These are phyloP conservation scores for Backusella morwellensis DNA, from an alignment of 192 early-diverging fungal genomes.

Conservation along the genomic window DNA sequence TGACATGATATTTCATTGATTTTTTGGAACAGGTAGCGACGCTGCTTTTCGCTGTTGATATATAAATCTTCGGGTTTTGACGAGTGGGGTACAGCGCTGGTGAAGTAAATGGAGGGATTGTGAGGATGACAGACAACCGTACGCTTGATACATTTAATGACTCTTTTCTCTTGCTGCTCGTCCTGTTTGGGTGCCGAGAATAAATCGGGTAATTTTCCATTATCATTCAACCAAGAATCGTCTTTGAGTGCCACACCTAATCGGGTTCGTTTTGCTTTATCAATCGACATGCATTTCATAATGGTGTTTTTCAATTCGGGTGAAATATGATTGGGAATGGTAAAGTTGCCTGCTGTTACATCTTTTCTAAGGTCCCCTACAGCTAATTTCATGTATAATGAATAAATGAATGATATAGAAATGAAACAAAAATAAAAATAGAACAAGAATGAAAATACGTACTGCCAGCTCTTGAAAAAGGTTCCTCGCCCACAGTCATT, in stretches of 20 bases:
- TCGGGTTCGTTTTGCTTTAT: conserved; percentile 38
- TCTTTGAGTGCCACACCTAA: conserved; percentile 39
- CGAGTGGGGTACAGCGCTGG: conserved; percentile 19
- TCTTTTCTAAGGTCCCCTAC: conserved; percentile 51
- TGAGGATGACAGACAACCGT: conserved; percentile 31
- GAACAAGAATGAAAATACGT: conserved; percentile 1
- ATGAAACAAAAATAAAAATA: not conserved
- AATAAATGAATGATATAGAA: not conserved
- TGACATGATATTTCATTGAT: conserved; percentile 17
- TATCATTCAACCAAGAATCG: conserved; percentile 47
- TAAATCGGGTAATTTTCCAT: conserved; percentile 23
- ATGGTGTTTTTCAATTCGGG: conserved; percentile 38
- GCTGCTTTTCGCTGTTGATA: conserved; percentile 16
- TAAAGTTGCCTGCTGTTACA: conserved; percentile 40
- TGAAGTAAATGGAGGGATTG: conserved; percentile 31
- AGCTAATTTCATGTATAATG: conserved; percentile 15
- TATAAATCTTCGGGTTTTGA: conserved; percentile 20
- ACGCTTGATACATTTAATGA: conserved; percentile 7
- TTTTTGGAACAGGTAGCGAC: conserved; percentile 27
- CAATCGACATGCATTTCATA: conserved; percentile 41
- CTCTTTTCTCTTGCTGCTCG: conserved; percentile 23
- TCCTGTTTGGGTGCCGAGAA: not conserved
- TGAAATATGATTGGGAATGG: conserved; percentile 39
- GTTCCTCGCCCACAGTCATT: conserved; percentile 57
- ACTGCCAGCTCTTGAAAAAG: conserved; percentile 40